These are phyloP conservation scores for Mycena alexandri DNA, from an alignment of 768 basidiomycete species.

Conservation along the genomic window DNA sequence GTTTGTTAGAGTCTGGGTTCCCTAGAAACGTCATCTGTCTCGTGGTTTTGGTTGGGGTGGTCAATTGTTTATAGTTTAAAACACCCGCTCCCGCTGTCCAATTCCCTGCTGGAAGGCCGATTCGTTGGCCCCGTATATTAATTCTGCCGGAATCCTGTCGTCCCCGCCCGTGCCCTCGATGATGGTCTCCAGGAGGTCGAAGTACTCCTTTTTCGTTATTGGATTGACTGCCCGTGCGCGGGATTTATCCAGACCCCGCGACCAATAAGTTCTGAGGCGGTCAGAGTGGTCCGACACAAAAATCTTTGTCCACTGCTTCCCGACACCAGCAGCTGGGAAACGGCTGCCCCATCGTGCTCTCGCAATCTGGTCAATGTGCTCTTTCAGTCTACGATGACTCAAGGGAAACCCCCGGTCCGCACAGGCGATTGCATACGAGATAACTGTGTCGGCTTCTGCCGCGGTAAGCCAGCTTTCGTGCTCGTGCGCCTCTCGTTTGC, in stretches of 20 bases:
- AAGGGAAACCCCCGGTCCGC: neutral
- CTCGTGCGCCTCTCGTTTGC: neutral
- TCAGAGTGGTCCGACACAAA: too few species aligned
- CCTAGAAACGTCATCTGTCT: too few species aligned
- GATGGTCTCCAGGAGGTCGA: neutral
- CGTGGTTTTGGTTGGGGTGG: too few species aligned
- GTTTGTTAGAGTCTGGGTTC: too few species aligned
- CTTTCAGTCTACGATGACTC: neutral
- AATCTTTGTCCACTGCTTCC: too few species aligned
- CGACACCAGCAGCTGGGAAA: too few species aligned
- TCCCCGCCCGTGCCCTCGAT: neutral
- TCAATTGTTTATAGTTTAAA: too few species aligned
- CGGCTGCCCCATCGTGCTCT: neutral
- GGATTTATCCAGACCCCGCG: neutral
- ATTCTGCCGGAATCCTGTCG: neutral
- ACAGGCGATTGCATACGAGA: neutral
- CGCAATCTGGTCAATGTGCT: neutral
- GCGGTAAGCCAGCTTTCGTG: neutral
- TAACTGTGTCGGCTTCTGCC: neutral
- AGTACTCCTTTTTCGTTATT: too few species aligned
- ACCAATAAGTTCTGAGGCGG: neutral
- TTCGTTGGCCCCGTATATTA: too few species aligned
- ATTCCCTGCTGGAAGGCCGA: neutral
- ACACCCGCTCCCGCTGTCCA: neutral
- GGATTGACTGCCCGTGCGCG: too few species aligned